phyloP scores from a whole-genome alignment of 345 rosid species.

The Populus simonii region DNA sequence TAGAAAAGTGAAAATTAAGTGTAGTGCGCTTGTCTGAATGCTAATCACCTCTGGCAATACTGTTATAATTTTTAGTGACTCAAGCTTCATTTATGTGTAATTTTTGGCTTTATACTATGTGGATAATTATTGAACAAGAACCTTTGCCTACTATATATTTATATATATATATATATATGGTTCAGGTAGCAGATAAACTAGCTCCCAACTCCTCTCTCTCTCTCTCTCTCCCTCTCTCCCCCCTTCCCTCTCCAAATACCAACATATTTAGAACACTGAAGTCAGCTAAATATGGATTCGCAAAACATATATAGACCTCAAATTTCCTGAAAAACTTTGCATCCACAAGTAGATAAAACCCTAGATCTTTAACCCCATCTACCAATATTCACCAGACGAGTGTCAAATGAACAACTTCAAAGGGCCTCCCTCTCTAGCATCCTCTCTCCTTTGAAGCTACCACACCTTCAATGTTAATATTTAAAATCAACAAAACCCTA shows the following conservation, averaged over 20 bases:
- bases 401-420: constrained; percentile 9
- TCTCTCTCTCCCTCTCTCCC: background rate
- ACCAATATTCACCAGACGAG: constrained; percentile 23
- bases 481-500: too few species aligned
- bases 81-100: constrained; percentile 7
- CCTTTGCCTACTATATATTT: background rate
- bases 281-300: background rate
- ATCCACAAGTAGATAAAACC: constrained; percentile 27
- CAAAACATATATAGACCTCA: background rate
- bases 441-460: background rate
- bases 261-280: background rate
- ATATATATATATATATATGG: constrained; percentile 9
- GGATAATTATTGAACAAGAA: constrained; percentile 17
- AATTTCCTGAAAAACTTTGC: background rate
- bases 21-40: background rate
- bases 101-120: constrained; percentile 20
- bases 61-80: constrained; percentile 11
- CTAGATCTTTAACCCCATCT: constrained; percentile 25
- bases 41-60: background rate
- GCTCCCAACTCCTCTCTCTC: constrained; percentile 3
- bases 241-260: background rate
- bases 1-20: too few species aligned
- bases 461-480: too few species aligned
- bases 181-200: constrained; percentile 9
- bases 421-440: background rate